Base-by-base conservation (phyloP, 441 rosid genomes). In the Bruguiera hainesii region DNA sequence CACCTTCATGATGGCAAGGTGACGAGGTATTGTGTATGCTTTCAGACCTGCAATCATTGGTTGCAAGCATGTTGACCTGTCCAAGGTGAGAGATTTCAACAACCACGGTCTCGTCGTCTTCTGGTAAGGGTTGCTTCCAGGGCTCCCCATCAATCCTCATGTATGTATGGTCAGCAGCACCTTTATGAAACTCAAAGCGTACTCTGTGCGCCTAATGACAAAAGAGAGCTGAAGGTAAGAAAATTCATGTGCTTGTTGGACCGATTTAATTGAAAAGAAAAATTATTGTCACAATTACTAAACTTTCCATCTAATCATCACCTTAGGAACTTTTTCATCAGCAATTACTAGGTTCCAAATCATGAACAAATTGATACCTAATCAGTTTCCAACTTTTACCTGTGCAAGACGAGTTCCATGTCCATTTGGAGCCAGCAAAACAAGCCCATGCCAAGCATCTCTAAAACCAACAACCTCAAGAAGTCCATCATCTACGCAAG, bases 101-200 rank as follows among this genome's bases (percentile, higher is more conserved):
- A 15, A 84, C 82, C n/a, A 95, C 95, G 0, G 93, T 86, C 33
- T 89, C 89, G 20, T 86, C 90, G 53, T 85, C 87, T 3, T 64
- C 69, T 28, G 97, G 99, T 42, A 90, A 76, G 56, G 97, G 99
- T 71, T 95, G 98, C 80, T 87, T 92, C 99, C 97, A 92, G 1
- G 98, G 99, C 69, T 90, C 98, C 67, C 97, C 99, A 72, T 95
- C 99, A 56, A 95, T 90, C 68, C 99, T 90, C 99, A 92, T 95
- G 78, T 35, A 92, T 68, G 99, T 86, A 78, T 85, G 83, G 57
- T 90, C 90, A 1, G 88, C 80, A 5, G 89, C 85, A 50, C 90
- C 97, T 82, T 80, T 90, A 72, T 70, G 88, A 69, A 95, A 90
- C 81, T 95, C 93, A 5, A 95, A 90, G 37, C 95, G 87, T 69